phyloP scores from a whole-genome alignment of 805 yeast genomes.

The Yarrowia sp. region DNA sequence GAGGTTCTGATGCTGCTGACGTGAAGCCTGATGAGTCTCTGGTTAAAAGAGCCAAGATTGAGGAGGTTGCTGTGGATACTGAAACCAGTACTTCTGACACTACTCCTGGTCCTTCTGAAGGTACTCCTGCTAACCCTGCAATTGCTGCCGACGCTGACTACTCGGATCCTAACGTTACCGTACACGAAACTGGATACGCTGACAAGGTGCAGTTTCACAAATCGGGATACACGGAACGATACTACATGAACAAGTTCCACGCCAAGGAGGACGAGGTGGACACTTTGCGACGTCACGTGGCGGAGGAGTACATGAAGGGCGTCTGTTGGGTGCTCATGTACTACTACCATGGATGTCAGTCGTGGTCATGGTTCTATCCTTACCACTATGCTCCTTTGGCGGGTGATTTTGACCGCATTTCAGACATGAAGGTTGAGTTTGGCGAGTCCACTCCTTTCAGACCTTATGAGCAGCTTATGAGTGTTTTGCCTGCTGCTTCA shows the following conservation, averaged over 20 bases:
- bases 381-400: slow-evolving; percentile 99
- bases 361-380: slow-evolving; percentile 98
- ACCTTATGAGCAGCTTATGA: slow-evolving; percentile 92
- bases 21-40: slow-evolving; percentile 30
- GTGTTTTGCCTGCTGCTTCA: slow-evolving; percentile 91
- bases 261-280: slow-evolving; percentile 47
- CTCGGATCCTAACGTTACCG: background rate
- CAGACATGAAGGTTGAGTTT: slow-evolving; percentile 49
- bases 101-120: no score
- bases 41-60: slow-evolving; percentile 33
- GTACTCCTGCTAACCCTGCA: background rate
- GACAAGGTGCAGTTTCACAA: slow-evolving; percentile 67
- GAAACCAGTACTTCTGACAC: background rate
- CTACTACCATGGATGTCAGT: slow-evolving; percentile 96
- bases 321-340: slow-evolving; percentile 93
- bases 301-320: slow-evolving; percentile 80
- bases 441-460: slow-evolving; percentile 71
- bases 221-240: slow-evolving; percentile 80
- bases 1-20: slow-evolving; percentile 4
- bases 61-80: background rate
- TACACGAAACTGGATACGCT: slow-evolving; percentile 28
- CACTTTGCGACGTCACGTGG: slow-evolving; percentile 53
- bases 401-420: slow-evolving; percentile 64
- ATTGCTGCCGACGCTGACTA: background rate
- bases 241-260: slow-evolving; percentile 72